Evolutionary conservation across 2,329 filamentous ascomycete genomes (phyloP), one percentile per base, ranked within the genome.

Genomic region (Blastomyces emzantsi): DNA sequence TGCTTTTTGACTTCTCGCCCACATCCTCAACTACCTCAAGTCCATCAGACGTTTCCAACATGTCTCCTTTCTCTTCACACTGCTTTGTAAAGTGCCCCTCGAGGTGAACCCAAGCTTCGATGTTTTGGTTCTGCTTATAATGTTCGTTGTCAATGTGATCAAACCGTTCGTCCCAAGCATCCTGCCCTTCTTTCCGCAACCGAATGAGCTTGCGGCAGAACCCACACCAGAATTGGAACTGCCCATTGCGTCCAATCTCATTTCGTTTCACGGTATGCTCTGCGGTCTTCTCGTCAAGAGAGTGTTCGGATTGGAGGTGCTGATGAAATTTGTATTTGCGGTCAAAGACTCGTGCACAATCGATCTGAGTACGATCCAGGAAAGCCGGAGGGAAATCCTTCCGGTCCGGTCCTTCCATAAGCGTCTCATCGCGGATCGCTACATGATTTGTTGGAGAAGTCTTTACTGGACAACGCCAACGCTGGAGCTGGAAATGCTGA

Each of bases 141-240:
- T 80, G 79, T 60, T 75, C 67, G 19, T 83, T 74, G 64, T 92
- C 90, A 67, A 96, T 92, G 70, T 96, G 91, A 68, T 92, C 78
- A 67, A 85, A 85, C 2, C 86, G 75, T 66, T 84, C 81, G 8
- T 83, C 83, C 82, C 83, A 84, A 0, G 85, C 84, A 30, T 82
- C 82, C 1, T 80, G 72, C 3, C 82, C 80, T 43, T 76, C 76
- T 28, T 78, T 76, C 41, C 76, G 71, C 39, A 86, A 78, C n/a
- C 77, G 73, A 17, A 90, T 76, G 25, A 86, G 79, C 22, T 75
- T 70, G 19, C 76, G 70, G 73, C 91, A 96, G 73, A 96, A 96
- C 0, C 92, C 92, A 70, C 92, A 96, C 92, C 92, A 96, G 75
- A 91, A 96, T 6, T 82, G 79, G 1, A 78, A 76, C 67, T 88